phyloP scores from a whole-genome alignment of 192 early-diverging fungal genomes.

The Coemansia sp. region DNA sequence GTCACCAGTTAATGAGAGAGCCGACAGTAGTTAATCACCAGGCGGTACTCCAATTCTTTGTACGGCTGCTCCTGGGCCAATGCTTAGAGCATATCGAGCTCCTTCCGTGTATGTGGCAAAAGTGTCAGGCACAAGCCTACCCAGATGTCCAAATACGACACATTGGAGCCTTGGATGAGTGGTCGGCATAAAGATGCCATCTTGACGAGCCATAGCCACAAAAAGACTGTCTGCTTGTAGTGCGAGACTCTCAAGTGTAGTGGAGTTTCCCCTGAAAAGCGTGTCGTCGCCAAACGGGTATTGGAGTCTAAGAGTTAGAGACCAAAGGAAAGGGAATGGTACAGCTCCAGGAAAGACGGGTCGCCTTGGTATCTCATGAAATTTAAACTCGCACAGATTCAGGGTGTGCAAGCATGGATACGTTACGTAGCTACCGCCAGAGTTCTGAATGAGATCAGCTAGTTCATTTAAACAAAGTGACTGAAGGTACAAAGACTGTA shows the following conservation, averaged over 20 bases:
- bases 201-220: background rate
- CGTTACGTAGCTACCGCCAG: background rate
- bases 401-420: background rate
- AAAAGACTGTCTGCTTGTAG: background rate
- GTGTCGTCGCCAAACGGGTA: background rate
- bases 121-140: background rate
- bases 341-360: background rate
- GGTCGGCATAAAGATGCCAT: background rate
- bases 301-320: background rate
- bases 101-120: background rate
- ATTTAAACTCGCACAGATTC: background rate
- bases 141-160: background rate
- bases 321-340: background rate
- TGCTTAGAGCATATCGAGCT: background rate
- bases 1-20: background rate
- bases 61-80: background rate
- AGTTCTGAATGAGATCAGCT: background rate
- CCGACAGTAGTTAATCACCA: background rate
- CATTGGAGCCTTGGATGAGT: conserved; percentile 3
- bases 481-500: background rate
- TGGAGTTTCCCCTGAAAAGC: background rate
- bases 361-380: background rate
- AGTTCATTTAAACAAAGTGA: background rate
- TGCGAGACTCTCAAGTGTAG: background rate
- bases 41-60: background rate